Evolutionary conservation across 306 rosid species (phyloP).

Genomic region (Cicer pinnatifidum): DNA sequence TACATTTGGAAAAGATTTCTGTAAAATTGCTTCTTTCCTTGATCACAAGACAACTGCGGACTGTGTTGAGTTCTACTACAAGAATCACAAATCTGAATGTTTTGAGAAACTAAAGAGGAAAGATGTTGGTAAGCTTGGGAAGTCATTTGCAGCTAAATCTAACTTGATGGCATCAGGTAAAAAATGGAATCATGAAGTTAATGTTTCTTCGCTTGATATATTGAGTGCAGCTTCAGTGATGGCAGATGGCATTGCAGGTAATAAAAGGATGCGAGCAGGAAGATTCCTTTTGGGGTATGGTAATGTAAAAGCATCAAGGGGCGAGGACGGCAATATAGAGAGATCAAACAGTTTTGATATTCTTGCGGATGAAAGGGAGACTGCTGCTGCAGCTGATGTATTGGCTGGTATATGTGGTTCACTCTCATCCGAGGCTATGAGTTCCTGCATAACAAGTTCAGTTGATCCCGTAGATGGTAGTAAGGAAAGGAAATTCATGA

Average conservation of each 20-base stretch:
- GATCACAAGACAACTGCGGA: constrained; percentile 94
- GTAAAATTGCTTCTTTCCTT: constrained; percentile 78
- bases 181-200: constrained; percentile 73
- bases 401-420: constrained; percentile 92
- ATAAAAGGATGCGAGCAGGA: constrained; percentile 52
- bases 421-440: constrained; percentile 81
- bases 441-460: constrained; percentile 81
- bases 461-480: constrained; percentile 64
- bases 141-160: constrained; percentile 56
- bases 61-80: constrained; percentile 94
- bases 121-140: constrained; percentile 62
- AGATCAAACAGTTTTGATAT: constrained; percentile 60
- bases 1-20: constrained; percentile 76
- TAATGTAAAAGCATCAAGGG: constrained; percentile 50
- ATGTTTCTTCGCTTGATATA: constrained; percentile 80
- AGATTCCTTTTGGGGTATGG: constrained; percentile 54
- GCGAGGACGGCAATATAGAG: constrained; percentile 48
- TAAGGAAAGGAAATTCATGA: constrained; percentile 59
- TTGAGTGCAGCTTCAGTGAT: constrained; percentile 85
- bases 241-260: constrained; percentile 58
- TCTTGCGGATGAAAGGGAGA: constrained; percentile 73
- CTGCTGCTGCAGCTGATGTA: constrained; percentile 88
- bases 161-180: constrained; percentile 65
- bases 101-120: constrained; percentile 71
- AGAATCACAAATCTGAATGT: constrained; percentile 81